Base-by-base conservation (phyloP, 164 flowering plant species). In the Paratinospora sagittata region DNA sequence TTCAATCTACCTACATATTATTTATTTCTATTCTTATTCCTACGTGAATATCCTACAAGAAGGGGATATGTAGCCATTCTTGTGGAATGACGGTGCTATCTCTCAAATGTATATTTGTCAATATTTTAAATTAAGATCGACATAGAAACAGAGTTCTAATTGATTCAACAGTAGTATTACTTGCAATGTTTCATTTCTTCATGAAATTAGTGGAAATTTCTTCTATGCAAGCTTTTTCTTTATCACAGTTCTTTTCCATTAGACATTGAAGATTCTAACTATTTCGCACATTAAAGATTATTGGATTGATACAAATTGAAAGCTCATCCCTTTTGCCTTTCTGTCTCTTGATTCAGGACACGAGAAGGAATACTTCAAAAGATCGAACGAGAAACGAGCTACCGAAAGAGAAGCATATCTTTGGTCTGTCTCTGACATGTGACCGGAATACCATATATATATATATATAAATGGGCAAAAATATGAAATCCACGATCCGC, bases 341-440 rank as follows among this genome's bases (percentile, higher is more conserved):
- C 16, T n/a, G n/a, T 67, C 6, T 66, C 65, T 39, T 76, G 19
- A 37, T 82, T 77, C 77, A 93, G 98, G 98, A 57, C 84, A 52
- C 75, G 98, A 93, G 81, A 87, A 90, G 83, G 74, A 79, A 64
- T 1, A 82, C 77, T 93, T 88, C 75, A 89, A 84, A 39, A 84
- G 88, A 73, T 85, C 30, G 81, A 93, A 90, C 41, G 91, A 89
- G 76, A 93, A 89, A 76, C 86, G 71, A 71, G 97, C 98, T 45
- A 85, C 96, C 0, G 90, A 91, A 74, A 78, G 76, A 62, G 97
- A 93, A 79, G 93, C 96, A 7, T 93, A 93, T 80, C 87, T 91
- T 10, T 93, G 98, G 98, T 93, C 97, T 21, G 96, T 91, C 8
- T 74, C 98, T 34, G 98, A 93, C 30, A 93, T 93, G 98, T 90